These are phyloP conservation scores for Eutrema heterophyllum DNA, from an alignment of 345 rosid genomes.

Conservation along the genomic window DNA sequence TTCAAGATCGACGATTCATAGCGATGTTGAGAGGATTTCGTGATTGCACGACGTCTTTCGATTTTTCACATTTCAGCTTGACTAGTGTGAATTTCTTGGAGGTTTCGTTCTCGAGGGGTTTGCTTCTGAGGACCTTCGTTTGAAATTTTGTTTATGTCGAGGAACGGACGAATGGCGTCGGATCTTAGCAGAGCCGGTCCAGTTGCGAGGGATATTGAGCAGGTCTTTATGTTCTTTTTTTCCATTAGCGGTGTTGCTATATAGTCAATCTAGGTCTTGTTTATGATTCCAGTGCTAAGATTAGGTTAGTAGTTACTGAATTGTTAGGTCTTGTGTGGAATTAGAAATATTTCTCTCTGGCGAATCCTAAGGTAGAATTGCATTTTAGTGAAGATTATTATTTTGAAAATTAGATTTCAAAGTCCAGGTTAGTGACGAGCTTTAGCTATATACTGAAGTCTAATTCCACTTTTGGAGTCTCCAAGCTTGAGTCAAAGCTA, in stretches of 20 bases:
- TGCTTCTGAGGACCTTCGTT: slow-evolving; percentile 35
- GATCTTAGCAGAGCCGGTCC: slow-evolving; percentile 83
- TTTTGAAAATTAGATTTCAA: neutral
- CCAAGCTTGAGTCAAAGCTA: neutral
- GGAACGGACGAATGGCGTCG: slow-evolving; percentile 74
- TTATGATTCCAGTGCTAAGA: neutral
- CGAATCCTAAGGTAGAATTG: neutral
- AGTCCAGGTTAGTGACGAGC: neutral
- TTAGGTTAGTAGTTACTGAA: neutral
- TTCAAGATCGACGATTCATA: slow-evolving; percentile 14
- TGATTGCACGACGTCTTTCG: neutral
- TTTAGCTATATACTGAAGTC: neutral
- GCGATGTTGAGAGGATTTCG: slow-evolving; percentile 8
- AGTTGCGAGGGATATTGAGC: slow-evolving; percentile 82
- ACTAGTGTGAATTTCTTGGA: slow-evolving; percentile 34
- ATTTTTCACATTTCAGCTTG: slow-evolving; percentile 21
- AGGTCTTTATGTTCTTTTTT: slow-evolving; percentile 42
- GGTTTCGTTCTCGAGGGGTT: slow-evolving; percentile 33
- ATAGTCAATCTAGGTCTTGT: slow-evolving; percentile 14
- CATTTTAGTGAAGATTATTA: neutral
- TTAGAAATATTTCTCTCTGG: neutral
- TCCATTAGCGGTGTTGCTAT: slow-evolving; percentile 18
- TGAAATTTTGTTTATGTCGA: slow-evolving; percentile 31
- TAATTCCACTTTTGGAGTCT: neutral
- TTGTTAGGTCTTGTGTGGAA: neutral